A percentile compares a stretch with the other conserved stretches of the same genome.
Evolutionary conservation across 1,284 basidiomycete species (phyloP).

Genomic region (Leccinum huronense): DNA sequence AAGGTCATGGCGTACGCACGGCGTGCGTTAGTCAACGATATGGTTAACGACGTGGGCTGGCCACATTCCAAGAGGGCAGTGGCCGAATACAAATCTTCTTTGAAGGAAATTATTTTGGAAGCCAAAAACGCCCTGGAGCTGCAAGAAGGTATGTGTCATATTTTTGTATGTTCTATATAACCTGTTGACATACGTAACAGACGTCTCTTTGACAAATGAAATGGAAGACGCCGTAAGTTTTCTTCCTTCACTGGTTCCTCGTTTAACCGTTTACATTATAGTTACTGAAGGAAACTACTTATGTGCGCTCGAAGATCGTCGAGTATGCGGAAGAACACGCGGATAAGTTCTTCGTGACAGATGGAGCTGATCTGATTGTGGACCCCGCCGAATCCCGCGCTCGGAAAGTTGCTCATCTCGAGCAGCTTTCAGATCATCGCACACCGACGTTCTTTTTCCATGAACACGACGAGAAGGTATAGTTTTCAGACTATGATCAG

Average conservation of each 20-base stretch:
- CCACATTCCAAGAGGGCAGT: neutral
- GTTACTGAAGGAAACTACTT: neutral
- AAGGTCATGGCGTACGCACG: neutral
- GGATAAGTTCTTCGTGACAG: neutral
- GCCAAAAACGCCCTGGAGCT: neutral
- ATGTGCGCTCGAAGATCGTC: neutral
- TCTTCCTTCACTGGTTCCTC: neutral
- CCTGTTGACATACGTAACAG: neutral
- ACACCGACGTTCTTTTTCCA: neutral
- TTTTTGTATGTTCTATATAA: neutral
- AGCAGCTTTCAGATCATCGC: neutral
- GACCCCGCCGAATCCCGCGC: neutral
- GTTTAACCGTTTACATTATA: neutral
- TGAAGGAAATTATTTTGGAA: neutral
- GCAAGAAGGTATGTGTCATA: neutral
- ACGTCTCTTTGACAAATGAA: neutral
- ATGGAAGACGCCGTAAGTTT: neutral
- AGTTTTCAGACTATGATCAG: neutral
- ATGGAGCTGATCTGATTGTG: neutral
- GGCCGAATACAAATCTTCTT: neutral
- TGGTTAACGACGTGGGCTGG: neutral
- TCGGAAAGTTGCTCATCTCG: neutral
- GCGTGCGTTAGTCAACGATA: neutral
- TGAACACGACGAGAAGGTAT: neutral
- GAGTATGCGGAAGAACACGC: neutral